These are phyloP conservation scores for Sporobolus alterniflorus DNA, from an alignment of 202 grass and related monocot species.

Conservation along the genomic window DNA sequence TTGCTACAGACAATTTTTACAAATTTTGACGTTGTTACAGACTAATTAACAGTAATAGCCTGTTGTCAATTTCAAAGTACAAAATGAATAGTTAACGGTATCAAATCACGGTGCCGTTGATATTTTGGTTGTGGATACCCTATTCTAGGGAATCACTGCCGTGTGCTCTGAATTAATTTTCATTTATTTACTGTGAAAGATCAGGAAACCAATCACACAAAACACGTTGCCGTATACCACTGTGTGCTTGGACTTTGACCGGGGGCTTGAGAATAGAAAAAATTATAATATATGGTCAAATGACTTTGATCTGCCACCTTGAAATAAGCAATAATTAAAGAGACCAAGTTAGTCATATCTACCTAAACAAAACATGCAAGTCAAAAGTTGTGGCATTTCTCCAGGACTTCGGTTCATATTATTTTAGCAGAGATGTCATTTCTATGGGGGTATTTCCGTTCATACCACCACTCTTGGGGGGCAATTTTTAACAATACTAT, in stretches of 20 bases:
- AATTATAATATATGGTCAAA: background rate
- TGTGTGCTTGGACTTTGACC: background rate
- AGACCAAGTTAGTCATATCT: too few species aligned
- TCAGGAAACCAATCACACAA: background rate
- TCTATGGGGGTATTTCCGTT: too few species aligned
- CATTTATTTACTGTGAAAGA: background rate
- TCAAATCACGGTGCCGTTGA: background rate
- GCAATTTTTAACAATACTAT: too few species aligned
- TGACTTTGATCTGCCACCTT: background rate
- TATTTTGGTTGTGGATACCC: background rate
- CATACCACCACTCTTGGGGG: too few species aligned
- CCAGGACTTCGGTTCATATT: too few species aligned
- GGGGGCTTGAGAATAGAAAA: background rate
- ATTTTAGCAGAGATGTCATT: too few species aligned
- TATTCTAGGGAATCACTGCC: background rate
- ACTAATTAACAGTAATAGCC: background rate
- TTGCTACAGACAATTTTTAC: background rate
- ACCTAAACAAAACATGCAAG: too few species aligned
- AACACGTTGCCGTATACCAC: background rate
- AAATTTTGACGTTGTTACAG: background rate
- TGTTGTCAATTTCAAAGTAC: background rate
- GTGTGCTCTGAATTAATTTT: background rate
- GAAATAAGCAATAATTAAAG: background rate
- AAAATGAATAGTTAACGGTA: background rate
- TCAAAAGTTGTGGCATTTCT: too few species aligned